A percentile compares a stretch with the other conserved stretches of the same genome.
Evolutionary conservation across 2,329 filamentous ascomycete species (phyloP).

Genomic region (Colletotrichum aenigma): DNA sequence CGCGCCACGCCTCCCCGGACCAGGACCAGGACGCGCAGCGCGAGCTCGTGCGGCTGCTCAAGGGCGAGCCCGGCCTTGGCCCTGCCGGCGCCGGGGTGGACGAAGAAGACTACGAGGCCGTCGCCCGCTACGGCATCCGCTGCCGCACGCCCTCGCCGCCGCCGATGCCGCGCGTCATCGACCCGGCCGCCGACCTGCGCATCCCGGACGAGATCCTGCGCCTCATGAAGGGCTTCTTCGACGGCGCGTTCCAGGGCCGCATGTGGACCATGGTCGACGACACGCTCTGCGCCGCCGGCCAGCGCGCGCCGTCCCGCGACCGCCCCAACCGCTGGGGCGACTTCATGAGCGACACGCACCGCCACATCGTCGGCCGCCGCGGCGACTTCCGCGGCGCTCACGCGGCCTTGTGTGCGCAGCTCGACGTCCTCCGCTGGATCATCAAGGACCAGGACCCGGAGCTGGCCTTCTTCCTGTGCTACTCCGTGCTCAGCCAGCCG

Average conservation of each 20-base stretch:
- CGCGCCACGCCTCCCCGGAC: neutral
- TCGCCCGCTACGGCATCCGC: neutral
- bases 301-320: neutral
- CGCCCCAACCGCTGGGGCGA: neutral
- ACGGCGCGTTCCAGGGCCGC: neutral
- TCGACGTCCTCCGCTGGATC: neutral
- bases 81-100: neutral
- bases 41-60: neutral
- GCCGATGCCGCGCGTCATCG: neutral
- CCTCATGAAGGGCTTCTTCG: neutral
- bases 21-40: neutral
- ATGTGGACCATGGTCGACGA: neutral
- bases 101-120: neutral
- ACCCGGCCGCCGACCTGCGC: neutral
- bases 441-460: neutral
- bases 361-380: neutral
- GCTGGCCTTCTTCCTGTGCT: neutral
- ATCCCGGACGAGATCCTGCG: neutral
- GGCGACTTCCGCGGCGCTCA: neutral
- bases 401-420: neutral
- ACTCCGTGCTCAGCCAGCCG: neutral
- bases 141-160: neutral
- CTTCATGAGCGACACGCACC: neutral
- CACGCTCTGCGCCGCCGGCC: neutral
- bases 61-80: neutral